These are phyloP conservation scores for Calonectria hongkongensis DNA, from an alignment of 2,329 filamentous ascomycete genomes.

Conservation along the genomic window DNA sequence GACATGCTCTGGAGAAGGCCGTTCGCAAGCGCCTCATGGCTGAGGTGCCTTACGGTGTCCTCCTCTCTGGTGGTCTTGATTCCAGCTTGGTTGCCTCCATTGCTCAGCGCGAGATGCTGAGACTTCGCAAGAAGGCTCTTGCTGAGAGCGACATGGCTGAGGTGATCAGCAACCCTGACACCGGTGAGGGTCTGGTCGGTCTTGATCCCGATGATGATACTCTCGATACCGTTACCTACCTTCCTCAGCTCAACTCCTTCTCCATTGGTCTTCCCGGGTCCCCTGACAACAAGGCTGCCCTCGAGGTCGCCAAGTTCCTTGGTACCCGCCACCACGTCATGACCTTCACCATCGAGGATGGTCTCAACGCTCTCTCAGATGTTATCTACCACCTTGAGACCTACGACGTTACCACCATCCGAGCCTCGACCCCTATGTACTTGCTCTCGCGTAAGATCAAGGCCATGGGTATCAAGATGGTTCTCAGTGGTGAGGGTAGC, in stretches of 20 bases:
- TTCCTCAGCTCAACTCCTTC: conserved; percentile 98
- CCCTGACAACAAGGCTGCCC: conserved; percentile 92
- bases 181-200: conserved; percentile 86
- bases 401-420: conserved; percentile 98
- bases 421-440: conserved; percentile 99
- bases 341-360: conserved; percentile 98
- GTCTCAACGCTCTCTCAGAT: conserved; percentile 95
- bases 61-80: conserved; percentile 95
- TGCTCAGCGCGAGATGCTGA: conserved; percentile 92
- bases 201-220: conserved; percentile 91
- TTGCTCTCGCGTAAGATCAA: conserved; percentile 98
- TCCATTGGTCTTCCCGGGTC: conserved; percentile 96
- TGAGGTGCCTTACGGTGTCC: conserved; percentile 96
- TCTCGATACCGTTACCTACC: conserved; percentile 90
- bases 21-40: conserved; percentile 99
- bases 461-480: conserved; percentile 99
- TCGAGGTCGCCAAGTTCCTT: conserved; percentile 96
- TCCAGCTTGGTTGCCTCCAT: conserved; percentile 97
- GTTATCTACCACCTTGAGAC: conserved; percentile 99
- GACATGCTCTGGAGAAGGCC: conserved; percentile 89
- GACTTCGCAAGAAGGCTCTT: conserved; percentile 80
- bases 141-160: conserved; percentile 66
- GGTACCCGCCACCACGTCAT: conserved; percentile 99
- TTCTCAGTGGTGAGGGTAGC: conserved; percentile 95
- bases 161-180: conserved; percentile 68